phyloP scores from a whole-genome alignment of 2,329 filamentous ascomycete genomes.

The Fusarium pseudoanthophilum region DNA sequence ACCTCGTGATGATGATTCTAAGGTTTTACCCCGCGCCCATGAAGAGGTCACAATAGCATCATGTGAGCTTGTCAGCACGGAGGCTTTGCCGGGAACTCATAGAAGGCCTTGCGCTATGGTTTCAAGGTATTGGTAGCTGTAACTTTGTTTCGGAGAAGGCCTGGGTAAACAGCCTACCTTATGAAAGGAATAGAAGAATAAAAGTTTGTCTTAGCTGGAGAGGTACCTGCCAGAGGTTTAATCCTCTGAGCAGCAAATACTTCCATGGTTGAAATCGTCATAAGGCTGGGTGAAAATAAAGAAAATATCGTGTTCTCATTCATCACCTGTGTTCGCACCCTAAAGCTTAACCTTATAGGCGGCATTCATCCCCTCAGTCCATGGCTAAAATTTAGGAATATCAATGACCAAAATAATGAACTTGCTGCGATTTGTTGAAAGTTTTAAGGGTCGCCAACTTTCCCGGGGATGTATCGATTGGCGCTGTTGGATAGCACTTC shows the following conservation, averaged over 20 bases:
- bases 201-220: no score
- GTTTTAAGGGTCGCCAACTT: fast-evolving
- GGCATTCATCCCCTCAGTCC: no score
- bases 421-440: background rate
- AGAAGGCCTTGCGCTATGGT: background rate
- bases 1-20: background rate
- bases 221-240: background rate
- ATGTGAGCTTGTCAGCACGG: background rate
- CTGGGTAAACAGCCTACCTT: background rate
- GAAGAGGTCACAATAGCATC: no score
- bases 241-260: background rate
- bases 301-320: no score
- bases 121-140: background rate
- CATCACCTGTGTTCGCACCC: no score
- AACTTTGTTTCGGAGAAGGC: background rate
- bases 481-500: background rate
- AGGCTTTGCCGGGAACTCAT: background rate
- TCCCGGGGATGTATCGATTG: background rate
- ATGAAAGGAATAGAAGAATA: no score
- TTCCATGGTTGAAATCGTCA: background rate
- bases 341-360: no score
- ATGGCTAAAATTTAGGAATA: background rate
- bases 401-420: no score
- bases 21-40: no score
- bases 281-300: no score